phyloP scores from a whole-genome alignment of 2,329 filamentous ascomycete species.

The Arthroderma sp. region DNA sequence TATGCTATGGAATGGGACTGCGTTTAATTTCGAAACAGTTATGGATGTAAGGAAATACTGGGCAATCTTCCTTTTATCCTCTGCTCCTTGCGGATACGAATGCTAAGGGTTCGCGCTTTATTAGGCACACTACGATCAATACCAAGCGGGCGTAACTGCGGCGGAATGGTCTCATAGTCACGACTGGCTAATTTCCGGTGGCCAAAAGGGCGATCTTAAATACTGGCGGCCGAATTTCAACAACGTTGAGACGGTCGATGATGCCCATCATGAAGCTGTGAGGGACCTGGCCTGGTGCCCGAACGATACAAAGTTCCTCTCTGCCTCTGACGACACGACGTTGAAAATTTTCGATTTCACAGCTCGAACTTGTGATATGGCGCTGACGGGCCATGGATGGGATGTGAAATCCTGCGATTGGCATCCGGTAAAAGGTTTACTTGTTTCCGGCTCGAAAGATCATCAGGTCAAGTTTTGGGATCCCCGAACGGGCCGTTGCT shows the following conservation, averaged over 20 bases:
- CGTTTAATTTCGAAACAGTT: slow-evolving; percentile 98
- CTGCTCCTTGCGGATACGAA: too few relatives aligned
- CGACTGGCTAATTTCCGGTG: slow-evolving; percentile 91
- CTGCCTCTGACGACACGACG: slow-evolving; percentile 83
- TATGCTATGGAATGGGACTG: slow-evolving; percentile 95
- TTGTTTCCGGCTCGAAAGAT: slow-evolving; percentile 95
- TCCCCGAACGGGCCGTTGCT: slow-evolving; percentile 73
- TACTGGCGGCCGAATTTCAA: slow-evolving; percentile 99
- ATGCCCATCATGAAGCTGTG: slow-evolving; percentile 80
- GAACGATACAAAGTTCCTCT: slow-evolving; percentile 90
- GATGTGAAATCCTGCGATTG: slow-evolving; percentile 95
- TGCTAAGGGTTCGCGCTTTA: neutral
- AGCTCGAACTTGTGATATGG: slow-evolving; percentile 66
- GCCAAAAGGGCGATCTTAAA: slow-evolving; percentile 90
- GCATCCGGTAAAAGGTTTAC: slow-evolving; percentile 87
- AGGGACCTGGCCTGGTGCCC: slow-evolving; percentile 87
- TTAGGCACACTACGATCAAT: slow-evolving; percentile 58
- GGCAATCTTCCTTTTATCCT: neutral
- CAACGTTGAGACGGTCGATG: slow-evolving; percentile 79
- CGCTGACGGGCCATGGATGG: slow-evolving; percentile 89
- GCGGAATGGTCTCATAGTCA: slow-evolving; percentile 75
- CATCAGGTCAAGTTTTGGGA: slow-evolving; percentile 98
- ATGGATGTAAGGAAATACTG: slow-evolving; percentile 51
- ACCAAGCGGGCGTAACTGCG: slow-evolving; percentile 32
- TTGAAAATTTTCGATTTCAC: slow-evolving; percentile 97